These are phyloP conservation scores for Trichosanthes truncata DNA, from an alignment of 306 rosid species.

Conservation along the genomic window DNA sequence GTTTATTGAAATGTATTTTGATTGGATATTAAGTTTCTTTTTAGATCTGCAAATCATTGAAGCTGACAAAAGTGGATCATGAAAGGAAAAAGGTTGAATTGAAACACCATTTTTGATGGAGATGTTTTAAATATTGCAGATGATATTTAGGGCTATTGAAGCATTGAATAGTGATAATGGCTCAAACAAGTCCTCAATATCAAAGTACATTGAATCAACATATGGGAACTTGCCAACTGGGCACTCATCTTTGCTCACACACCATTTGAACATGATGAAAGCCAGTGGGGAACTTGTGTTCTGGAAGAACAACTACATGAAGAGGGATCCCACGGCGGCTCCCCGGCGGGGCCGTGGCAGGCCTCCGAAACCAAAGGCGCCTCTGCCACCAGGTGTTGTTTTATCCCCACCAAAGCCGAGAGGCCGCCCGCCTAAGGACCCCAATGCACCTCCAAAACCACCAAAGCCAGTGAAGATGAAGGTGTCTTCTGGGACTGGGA, in stretches of 20 bases:
- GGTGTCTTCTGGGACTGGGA: slow-evolving; percentile 24
- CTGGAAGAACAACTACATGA: slow-evolving; percentile 65
- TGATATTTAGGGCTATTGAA: slow-evolving; percentile 60
- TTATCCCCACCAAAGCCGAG: slow-evolving; percentile 39
- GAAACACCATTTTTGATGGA: background rate
- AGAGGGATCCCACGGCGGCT: slow-evolving; percentile 47
- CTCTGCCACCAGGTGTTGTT: slow-evolving; percentile 10
- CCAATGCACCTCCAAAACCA: slow-evolving; percentile 30
- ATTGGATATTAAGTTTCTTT: background rate
- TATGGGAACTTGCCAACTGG: slow-evolving; percentile 62
- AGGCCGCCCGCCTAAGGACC: slow-evolving; percentile 81
- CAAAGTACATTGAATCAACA: slow-evolving; percentile 64
- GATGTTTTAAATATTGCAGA: slow-evolving; percentile 24
- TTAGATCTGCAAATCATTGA: background rate
- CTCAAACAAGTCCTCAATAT: slow-evolving; percentile 63
- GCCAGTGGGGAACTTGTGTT: slow-evolving; percentile 49
- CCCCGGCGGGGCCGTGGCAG: slow-evolving; percentile 75
- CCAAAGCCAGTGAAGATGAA: slow-evolving; percentile 20
- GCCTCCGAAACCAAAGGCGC: slow-evolving; percentile 50
- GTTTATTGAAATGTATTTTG: background rate
- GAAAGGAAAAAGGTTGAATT: background rate
- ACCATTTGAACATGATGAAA: slow-evolving; percentile 59
- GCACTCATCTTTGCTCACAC: slow-evolving; percentile 41
- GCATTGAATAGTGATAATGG: slow-evolving; percentile 43
- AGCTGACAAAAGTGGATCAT: background rate